Conservation (phyloP, 164 flowering plant species). For the Dillenia turbinata region DNA sequence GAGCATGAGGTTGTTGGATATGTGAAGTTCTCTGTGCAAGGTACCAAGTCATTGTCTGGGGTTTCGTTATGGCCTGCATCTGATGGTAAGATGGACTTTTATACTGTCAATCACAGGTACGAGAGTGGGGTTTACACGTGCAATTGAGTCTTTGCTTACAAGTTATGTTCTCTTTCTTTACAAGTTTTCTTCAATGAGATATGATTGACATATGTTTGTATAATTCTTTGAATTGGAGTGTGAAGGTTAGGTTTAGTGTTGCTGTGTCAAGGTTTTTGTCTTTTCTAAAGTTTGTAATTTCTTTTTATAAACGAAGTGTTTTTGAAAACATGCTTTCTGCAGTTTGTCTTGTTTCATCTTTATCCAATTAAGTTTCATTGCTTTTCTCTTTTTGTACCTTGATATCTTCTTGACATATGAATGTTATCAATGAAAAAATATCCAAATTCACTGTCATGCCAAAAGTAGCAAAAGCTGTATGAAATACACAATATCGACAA, state of each 20-base stretch:
- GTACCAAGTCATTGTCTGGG: slow-evolving; percentile 69
- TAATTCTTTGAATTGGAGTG: slow-evolving; percentile 11
- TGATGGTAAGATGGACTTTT: slow-evolving; percentile 80
- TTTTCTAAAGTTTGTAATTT: no score
- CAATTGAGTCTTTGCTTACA: slow-evolving; percentile 35
- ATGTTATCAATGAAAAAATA: no score
- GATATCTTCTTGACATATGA: no score
- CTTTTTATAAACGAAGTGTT: background rate
- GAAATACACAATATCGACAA: no score
- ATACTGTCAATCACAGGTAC: slow-evolving; percentile 71
- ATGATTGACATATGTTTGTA: slow-evolving; percentile 17
- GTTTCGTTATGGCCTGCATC: slow-evolving; percentile 62
- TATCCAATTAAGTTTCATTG: no score
- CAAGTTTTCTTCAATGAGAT: background rate
- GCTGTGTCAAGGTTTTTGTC: no score
- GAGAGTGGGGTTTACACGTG: slow-evolving; percentile 71
- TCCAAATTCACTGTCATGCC: no score
- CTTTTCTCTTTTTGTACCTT: no score
- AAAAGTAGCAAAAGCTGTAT: no score
- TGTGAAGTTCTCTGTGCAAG: slow-evolving; percentile 77
- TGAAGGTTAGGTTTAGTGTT: slow-evolving; percentile 10
- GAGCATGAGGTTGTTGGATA: slow-evolving; percentile 62
- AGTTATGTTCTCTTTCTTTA: slow-evolving; percentile 11
- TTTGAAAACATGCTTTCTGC: background rate
- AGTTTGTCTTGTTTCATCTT: no score